These are phyloP conservation scores for Mucor irregularis DNA, from an alignment of 371 early-diverging fungal genomes.

Conservation along the genomic window DNA sequence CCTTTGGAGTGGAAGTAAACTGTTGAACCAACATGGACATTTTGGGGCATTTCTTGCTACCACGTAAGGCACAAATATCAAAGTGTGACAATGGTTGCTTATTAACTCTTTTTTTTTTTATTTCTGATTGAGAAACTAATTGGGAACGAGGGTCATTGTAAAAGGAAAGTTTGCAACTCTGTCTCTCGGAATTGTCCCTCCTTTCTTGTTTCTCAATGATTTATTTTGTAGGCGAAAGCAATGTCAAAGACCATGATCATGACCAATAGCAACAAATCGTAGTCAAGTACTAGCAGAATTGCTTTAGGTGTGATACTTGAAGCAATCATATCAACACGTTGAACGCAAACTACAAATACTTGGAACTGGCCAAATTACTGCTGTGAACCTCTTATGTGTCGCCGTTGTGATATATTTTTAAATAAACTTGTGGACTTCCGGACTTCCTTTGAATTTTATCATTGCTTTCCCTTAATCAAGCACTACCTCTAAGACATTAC, in stretches of 20 bases:
- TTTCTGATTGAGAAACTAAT: conserved; percentile 18
- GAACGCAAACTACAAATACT: conserved; percentile 19
- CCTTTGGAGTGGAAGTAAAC: conserved; percentile 21
- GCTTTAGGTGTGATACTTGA: conserved; percentile 19
- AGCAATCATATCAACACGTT: conserved; percentile 19
- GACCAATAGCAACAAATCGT: conserved; percentile 17
- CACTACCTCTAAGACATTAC: conserved; percentile 6
- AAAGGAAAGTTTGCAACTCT: conserved; percentile 20
- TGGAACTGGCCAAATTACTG: conserved; percentile 19
- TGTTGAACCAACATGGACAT: conserved; percentile 19
- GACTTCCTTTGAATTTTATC: conserved; percentile 6
- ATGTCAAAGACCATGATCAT: conserved; percentile 21
- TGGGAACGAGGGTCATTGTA: conserved; percentile 16
- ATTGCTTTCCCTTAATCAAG: not conserved
- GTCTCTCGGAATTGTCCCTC: conserved; percentile 17
- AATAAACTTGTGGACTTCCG: no score
- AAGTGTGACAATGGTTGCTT: conserved; percentile 16
- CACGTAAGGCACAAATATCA: no score
- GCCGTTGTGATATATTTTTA: conserved; percentile 9
- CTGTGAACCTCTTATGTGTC: conserved; percentile 18
- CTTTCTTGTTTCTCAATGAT: conserved; percentile 16
- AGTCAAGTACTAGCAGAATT: conserved; percentile 20
- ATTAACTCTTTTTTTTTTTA: conserved; percentile 21
- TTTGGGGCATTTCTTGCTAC: conserved; percentile 21
- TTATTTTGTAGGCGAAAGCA: conserved; percentile 21